Conservation (phyloP, 441 rosid genomes). For the Gossypium trilobum region DNA sequence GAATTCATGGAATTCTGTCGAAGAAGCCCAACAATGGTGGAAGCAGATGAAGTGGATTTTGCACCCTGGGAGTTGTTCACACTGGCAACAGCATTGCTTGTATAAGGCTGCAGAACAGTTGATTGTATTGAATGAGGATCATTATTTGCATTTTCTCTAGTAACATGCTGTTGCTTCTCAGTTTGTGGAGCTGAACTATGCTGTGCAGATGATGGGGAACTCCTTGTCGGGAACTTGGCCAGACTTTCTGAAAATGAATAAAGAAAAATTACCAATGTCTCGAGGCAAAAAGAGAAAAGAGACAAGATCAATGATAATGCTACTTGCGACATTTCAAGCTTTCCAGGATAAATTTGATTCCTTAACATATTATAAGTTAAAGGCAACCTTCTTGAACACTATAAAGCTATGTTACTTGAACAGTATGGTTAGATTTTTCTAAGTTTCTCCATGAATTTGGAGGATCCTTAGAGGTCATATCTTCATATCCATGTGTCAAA, state of each 20-base stretch:
- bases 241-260: constrained; percentile 26
- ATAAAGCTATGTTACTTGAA: background rate
- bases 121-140: constrained; percentile 23
- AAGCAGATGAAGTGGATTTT: constrained; percentile 24
- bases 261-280: background rate
- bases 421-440: background rate
- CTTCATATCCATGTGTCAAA: background rate
- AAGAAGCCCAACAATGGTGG: constrained; percentile 22
- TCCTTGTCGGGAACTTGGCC: constrained; percentile 28
- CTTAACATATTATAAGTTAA: background rate
- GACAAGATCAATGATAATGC: background rate
- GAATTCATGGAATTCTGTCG: constrained; percentile 38
- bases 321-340: background rate
- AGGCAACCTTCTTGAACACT: background rate
- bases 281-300: background rate
- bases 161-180: constrained; percentile 20
- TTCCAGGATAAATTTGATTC: background rate
- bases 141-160: constrained; percentile 16
- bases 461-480: background rate
- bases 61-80: constrained; percentile 19
- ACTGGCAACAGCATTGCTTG: constrained; percentile 20
- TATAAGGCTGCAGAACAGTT: constrained; percentile 21
- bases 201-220: constrained; percentile 10
- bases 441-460: background rate
- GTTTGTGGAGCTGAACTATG: constrained; percentile 15